Base-by-base conservation (phyloP, 2,329 filamentous ascomycete genomes). In the Calonectria montana region DNA sequence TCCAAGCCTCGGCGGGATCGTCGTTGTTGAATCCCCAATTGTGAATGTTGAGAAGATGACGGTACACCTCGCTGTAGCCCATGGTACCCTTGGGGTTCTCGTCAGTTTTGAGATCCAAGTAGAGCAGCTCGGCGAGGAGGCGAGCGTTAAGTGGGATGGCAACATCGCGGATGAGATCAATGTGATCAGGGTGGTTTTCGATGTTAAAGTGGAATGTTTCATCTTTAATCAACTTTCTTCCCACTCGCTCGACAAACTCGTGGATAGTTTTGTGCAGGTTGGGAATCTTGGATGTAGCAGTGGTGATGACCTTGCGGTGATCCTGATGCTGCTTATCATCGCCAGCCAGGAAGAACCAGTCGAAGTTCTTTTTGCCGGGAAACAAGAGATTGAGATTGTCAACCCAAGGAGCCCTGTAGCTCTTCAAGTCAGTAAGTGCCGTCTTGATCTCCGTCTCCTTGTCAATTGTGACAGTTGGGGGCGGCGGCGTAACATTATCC, bases 131-230 rank as follows among this genome's bases (percentile, higher is more conserved):
- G 0, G 89, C 87, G 2, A 91, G 84, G 77, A 89, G 87, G 48
- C 87, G 83, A 2, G 90, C 87, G 6, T 90, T 90, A 1, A 88
- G 83, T 8, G 91, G 88, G 72, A 92, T 91, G 21, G 88, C 89
- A 13, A 92, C 87, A 59, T 91, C 89, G 18, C 85, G 84, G 65
- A 86, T 81, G 27, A 86, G 72, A 55, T 86, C 85, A 23, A 86
- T 78, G 74, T 86, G 84, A 72, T 81, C 78, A 1, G 86, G 80
- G 0, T 81, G 83, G 39, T 82, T 75, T 62, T 78, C 77, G n/a
- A 18, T 53, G 15, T 15, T 77, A 23, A 86, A 72, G 27, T 72
- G 76, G 69, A 86, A 86, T 0, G 79, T 77, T 74, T 84, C 83
- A 72, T 83, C 81, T 25, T 82, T 70, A 15, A 86, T 81, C 84